These are phyloP conservation scores for Fusarium chaquense DNA, from an alignment of 2,329 filamentous ascomycete genomes.

Conservation along the genomic window DNA sequence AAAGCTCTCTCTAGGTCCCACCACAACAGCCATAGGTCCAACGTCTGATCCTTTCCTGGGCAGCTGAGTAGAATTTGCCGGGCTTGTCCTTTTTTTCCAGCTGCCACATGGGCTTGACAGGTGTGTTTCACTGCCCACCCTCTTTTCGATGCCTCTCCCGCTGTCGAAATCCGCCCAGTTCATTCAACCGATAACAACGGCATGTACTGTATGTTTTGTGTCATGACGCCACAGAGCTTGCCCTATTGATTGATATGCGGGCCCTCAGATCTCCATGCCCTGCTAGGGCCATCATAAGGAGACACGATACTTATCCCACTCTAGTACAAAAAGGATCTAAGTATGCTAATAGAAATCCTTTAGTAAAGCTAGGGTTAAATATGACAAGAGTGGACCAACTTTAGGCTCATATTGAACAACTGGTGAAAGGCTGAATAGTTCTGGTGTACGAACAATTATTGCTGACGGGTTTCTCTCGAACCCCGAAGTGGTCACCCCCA, in stretches of 20 bases:
- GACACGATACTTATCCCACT: background rate
- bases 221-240: slow-evolving; percentile 40
- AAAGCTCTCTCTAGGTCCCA: slow-evolving; percentile 21
- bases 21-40: slow-evolving; percentile 10
- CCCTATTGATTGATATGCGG: slow-evolving; percentile 15
- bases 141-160: slow-evolving; percentile 24
- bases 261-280: slow-evolving; percentile 6
- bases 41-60: slow-evolving; percentile 12
- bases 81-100: slow-evolving; percentile 19
- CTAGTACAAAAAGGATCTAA: background rate
- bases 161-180: slow-evolving; percentile 22
- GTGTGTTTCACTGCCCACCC: slow-evolving; percentile 12
- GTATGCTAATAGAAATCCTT: background rate
- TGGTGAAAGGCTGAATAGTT: background rate
- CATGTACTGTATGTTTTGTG: slow-evolving; percentile 29
- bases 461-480: background rate
- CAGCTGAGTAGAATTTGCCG: slow-evolving; percentile 14
- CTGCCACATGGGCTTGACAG: slow-evolving; percentile 35
- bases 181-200: slow-evolving; percentile 22
- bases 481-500: slow-evolving; percentile 14
- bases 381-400: background rate
- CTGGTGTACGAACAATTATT: background rate
- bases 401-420: background rate
- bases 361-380: background rate
- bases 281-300: background rate